Base-by-base conservation (phyloP, 805 yeast species). In the Grigorovia yakushimaensis region DNA sequence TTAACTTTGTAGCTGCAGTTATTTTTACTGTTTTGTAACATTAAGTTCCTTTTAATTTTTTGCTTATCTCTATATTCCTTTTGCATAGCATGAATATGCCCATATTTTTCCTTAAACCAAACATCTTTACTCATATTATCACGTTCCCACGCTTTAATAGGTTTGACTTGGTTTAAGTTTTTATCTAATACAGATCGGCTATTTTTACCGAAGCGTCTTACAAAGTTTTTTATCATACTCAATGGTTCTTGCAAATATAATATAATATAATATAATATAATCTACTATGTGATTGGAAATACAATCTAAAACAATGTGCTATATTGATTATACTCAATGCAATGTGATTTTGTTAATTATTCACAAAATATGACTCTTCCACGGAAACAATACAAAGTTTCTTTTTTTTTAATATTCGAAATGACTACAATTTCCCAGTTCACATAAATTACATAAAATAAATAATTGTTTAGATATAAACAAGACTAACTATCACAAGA, bases 71-170 rank as follows among this genome's bases (percentile, higher is more conserved):
- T 33, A 15, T 33, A 33, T 33, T 13, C 37, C 54, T 20, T 51
- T 50, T 73, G 72, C 46, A 61, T 65, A 1, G 84, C 83, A 57
- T 82, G 88, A 17, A 80, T 75, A 63, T 81, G 84, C 1, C 84
- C 84, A 59, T 73, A 82, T 56, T 78, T 81, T 45, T 73, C 70
- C 41, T 69, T 71, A 66, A 83, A 84, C 69, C 73, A 84, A 3
- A 71, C 63, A 30, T 79, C 87, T 56, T 82, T 83, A 48, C 73
- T 73, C 63, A 75, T 75, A 18, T 81, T 81, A 49, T 40, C 41
- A 21, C 62, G 62, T 55, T 79, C 83, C 91, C 91, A 84, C 0
- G 88, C 84, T 55, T 83, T 84, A 6, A 24, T 13, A 13, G 39
- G 37, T 33, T 33, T 33, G 7, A n/a, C 44, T 27, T 21, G 24